These are phyloP conservation scores for Rutstroemia sp. DNA, from an alignment of 2,329 filamentous ascomycete species.

Conservation along the genomic window DNA sequence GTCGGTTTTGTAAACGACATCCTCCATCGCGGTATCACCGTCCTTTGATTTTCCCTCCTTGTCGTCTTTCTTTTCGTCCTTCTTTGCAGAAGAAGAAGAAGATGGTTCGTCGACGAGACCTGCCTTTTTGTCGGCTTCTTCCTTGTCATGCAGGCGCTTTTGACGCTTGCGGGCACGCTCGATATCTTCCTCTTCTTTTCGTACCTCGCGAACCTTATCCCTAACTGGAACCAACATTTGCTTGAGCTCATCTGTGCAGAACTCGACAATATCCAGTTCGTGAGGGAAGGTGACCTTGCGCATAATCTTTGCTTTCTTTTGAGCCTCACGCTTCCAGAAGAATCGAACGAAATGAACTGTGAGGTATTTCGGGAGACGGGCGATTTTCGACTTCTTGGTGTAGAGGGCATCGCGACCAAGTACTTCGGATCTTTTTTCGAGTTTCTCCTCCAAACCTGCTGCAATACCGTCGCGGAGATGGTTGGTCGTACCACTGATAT, in stretches of 20 bases:
- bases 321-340: slow-evolving; percentile 91
- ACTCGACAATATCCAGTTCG: slow-evolving; percentile 88
- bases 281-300: slow-evolving; percentile 95
- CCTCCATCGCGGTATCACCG: slow-evolving; percentile 63
- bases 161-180: slow-evolving; percentile 88
- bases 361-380: slow-evolving; percentile 86
- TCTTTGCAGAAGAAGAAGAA: slow-evolving; percentile 36
- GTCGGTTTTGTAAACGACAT: slow-evolving; percentile 71
- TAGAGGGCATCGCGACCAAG: slow-evolving; percentile 75
- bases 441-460: slow-evolving; percentile 74
- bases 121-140: slow-evolving; percentile 41
- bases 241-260: slow-evolving; percentile 85
- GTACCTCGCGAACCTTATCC: slow-evolving; percentile 89
- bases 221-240: slow-evolving; percentile 82
- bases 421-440: slow-evolving; percentile 79
- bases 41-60: slow-evolving; percentile 42
- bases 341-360: slow-evolving; percentile 97
- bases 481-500: slow-evolving; percentile 82
- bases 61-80: slow-evolving; percentile 35
- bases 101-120: slow-evolving; percentile 37
- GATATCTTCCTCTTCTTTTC: slow-evolving; percentile 91
- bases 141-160: slow-evolving; percentile 54
- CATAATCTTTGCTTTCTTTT: slow-evolving; percentile 99
- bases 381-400: slow-evolving; percentile 85
- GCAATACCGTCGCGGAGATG: slow-evolving; percentile 84